Conservation (phyloP, 192 early-diverging fungal genomes). For the Umbelopsis ramanniana region DNA sequence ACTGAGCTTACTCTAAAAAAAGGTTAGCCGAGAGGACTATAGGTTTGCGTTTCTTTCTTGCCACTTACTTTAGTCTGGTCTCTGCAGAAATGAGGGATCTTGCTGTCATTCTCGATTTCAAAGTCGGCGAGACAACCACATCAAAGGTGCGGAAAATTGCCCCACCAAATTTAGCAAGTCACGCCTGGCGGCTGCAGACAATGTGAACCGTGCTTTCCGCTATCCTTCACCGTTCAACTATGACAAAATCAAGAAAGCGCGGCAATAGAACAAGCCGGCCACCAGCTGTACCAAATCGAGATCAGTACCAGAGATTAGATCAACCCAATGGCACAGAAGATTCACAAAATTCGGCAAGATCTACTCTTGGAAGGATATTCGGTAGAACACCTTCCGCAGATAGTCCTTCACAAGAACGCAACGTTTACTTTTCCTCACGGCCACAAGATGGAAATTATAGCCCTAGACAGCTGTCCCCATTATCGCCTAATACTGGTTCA, state of each 20-base stretch:
- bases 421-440: not conserved
- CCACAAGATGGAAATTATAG: not conserved
- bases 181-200: not conserved
- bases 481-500: not conserved
- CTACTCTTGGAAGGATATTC: slow-evolving; percentile 7
- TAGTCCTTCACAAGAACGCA: not conserved
- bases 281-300: not conserved
- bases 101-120: not conserved
- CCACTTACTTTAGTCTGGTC: slow-evolving; percentile 46
- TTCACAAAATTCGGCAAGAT: not conserved
- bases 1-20: slow-evolving; percentile 82
- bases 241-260: slow-evolving; percentile 12
- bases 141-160: not conserved
- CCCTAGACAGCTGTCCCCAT: not conserved
- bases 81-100: slow-evolving; percentile 35
- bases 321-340: not conserved
- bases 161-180: not conserved
- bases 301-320: not conserved
- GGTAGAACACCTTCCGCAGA: not conserved
- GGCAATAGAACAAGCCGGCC: not conserved
- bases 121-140: not conserved
- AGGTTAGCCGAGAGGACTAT: not conserved
- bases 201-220: not conserved
- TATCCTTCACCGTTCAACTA: not conserved
- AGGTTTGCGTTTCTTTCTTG: not conserved